A percentile compares a stretch with the other conserved stretches of the same genome.
Evolutionary conservation across 352 stramenopile genomes (phyloP).

Genomic region (Peronospora belbahrii): DNA sequence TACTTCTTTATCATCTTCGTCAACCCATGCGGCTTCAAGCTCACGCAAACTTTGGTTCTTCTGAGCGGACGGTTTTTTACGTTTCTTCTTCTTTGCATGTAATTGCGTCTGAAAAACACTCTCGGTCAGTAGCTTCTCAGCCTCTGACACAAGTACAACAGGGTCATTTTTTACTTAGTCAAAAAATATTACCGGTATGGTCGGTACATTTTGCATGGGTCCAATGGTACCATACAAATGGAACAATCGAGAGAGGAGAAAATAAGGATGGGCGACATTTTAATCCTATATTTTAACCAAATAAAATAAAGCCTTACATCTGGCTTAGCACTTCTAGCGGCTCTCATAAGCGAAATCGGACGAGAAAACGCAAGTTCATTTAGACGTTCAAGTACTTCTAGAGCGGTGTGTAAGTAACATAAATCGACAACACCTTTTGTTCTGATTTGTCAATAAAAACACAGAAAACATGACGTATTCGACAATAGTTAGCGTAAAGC

Average conservation of each 20-base stretch:
- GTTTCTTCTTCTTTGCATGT: slow-evolving; percentile 16
- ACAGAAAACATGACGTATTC: slow-evolving; percentile 15
- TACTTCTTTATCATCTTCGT: slow-evolving; percentile 79
- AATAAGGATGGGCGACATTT: slow-evolving; percentile 10
- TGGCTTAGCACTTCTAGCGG: too few species aligned
- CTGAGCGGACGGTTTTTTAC: slow-evolving; percentile 18
- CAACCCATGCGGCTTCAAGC: slow-evolving; percentile 69
- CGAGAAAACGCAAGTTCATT: background rate
- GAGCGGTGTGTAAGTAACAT: too few species aligned
- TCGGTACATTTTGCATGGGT: background rate
- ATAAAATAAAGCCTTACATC: background rate
- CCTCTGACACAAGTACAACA: slow-evolving; percentile 14
- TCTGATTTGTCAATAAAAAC: too few species aligned
- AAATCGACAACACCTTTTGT: too few species aligned
- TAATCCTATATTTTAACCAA: slow-evolving; percentile 5
- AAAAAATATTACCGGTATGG: slow-evolving; percentile 2
- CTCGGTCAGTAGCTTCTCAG: slow-evolving; percentile 47
- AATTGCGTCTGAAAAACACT: slow-evolving; percentile 42
- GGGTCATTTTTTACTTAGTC: slow-evolving; percentile 41
- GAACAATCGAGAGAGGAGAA: background rate
- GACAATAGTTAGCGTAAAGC: slow-evolving; percentile 6
- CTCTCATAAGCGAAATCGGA: slow-evolving; percentile 21
- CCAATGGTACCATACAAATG: background rate
- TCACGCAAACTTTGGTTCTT: slow-evolving; percentile 2
- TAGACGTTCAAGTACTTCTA: background rate